Evolutionary conservation across 116 monocot species (phyloP), one percentile per base, ranked within the genome.

Genomic region (Papilionanthe hybrid): DNA sequence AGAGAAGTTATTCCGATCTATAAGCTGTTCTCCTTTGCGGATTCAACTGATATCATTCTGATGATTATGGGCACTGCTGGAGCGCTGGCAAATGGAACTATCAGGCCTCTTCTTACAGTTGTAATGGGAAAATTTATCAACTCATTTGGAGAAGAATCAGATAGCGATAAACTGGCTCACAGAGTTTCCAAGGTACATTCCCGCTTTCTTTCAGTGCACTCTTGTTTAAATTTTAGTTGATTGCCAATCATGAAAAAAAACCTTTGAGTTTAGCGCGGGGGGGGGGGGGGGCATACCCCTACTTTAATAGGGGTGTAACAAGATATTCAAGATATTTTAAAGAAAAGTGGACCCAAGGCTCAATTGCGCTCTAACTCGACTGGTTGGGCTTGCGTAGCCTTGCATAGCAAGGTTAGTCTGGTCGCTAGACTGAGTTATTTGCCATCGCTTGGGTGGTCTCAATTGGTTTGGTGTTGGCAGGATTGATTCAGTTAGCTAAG

Each of bases 1-100:
- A 55, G 71, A 2, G 7, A 63, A 63, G 63, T 25, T 22, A 72
- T 82, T 72, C 82, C 82, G 10, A n/a, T 83, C 19, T 57, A 53
- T 45, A 81, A 86, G 78, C 68, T 86, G 20, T 89, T 89, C 84
- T 49, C 86, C 18, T 89, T 86, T 7, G 86, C 89, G 4, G 86
- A 86, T 76, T 72, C 81, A 11, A 76, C 29, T 5, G 89, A 89
- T 42, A 58, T 84, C 53, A 0, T 84, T 55, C 50, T 89, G 49
- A 89, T 89, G 89, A 42, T 78, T 32, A 15, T 84, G n/a, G 89
- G 89, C 19, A 74, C 82, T 1, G 47, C 80, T 12, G 84, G 84
- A 73, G 79, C 89, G 10, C 0, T 89, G n/a, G 86, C 19, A 12
- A 86, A 89, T 67, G 89, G 89, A 19, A 17, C 78, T 9, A 11